These are phyloP conservation scores for Sungouiella blattae DNA, from an alignment of 805 yeast species.

Conservation along the genomic window DNA sequence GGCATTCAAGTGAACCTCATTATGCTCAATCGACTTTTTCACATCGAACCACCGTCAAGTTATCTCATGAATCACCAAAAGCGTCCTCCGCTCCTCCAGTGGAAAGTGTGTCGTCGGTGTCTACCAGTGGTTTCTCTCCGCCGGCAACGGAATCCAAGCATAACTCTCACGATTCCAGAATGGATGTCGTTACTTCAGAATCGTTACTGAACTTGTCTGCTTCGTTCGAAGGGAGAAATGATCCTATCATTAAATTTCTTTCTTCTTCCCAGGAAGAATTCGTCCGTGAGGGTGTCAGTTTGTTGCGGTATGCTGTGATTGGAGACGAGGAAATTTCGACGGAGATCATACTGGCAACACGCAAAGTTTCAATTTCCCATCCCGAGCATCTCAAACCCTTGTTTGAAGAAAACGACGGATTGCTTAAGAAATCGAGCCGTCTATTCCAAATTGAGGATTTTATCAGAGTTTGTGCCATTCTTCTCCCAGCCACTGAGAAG, in stretches of 20 bases:
- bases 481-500: conserved; percentile 19
- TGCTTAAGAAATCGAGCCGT: conserved; percentile 21
- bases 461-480: conserved; percentile 26
- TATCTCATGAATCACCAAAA: neutral
- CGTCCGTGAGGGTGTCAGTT: conserved; percentile 33
- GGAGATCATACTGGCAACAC: conserved; percentile 20
- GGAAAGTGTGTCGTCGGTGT: neutral
- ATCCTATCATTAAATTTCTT: conserved; percentile 35
- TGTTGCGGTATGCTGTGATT: conserved; percentile 36
- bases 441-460: conserved; percentile 34
- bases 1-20: too few species aligned
- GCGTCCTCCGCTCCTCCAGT: neutral
- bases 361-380: conserved; percentile 25
- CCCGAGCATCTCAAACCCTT: conserved; percentile 32
- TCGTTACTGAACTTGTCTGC: neutral
- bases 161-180: neutral
- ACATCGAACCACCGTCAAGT: conserved; percentile 5
- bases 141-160: neutral
- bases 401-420: conserved; percentile 21
- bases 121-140: too few species aligned
- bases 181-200: too few species aligned
- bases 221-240: conserved; percentile 22
- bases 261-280: conserved; percentile 29
- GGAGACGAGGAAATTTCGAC: conserved; percentile 31
- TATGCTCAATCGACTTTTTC: conserved; percentile 13